These are phyloP conservation scores for Bacidia gigantensis DNA, from an alignment of 495 filamentous ascomycete species.

Conservation along the genomic window DNA sequence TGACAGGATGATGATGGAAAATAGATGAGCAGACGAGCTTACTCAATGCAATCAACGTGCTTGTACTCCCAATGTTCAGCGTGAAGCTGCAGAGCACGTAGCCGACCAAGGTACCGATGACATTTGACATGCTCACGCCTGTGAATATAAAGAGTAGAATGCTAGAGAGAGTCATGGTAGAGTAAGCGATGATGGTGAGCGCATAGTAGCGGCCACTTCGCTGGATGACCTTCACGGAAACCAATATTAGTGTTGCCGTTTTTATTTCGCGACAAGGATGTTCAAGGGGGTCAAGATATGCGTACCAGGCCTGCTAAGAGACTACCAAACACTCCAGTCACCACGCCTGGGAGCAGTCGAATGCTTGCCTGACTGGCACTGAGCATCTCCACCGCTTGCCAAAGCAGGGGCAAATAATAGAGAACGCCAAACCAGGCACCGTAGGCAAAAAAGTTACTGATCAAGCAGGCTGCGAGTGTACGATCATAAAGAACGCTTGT, in stretches of 20 bases:
- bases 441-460: conserved; percentile 1
- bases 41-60: not conserved
- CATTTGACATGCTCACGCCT: conserved; percentile 15
- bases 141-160: conserved; percentile 8
- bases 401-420: conserved; percentile 2
- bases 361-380: conserved; percentile 3
- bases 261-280: not conserved
- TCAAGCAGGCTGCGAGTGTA: conserved; percentile 1
- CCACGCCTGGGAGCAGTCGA: not conserved
- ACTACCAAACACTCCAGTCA: not conserved
- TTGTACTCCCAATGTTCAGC: not conserved
- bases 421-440: conserved; percentile 1
- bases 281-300: not conserved
- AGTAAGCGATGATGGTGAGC: not conserved
- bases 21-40: too few relatives aligned
- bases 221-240: not conserved
- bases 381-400: conserved; percentile 2
- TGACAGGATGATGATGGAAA: too few relatives aligned
- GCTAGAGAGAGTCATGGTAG: not conserved
- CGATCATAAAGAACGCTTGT: not conserved
- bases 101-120: not conserved
- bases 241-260: not conserved
- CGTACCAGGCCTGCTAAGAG: conserved; percentile 3
- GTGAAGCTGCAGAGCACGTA: not conserved
- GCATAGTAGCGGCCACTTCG: not conserved